Percentiles rank a stretch among this genome's conserved stretches.
These are phyloP conservation scores for Penicillium silybi DNA, from an alignment of 495 filamentous ascomycete species.

Conservation along the genomic window DNA sequence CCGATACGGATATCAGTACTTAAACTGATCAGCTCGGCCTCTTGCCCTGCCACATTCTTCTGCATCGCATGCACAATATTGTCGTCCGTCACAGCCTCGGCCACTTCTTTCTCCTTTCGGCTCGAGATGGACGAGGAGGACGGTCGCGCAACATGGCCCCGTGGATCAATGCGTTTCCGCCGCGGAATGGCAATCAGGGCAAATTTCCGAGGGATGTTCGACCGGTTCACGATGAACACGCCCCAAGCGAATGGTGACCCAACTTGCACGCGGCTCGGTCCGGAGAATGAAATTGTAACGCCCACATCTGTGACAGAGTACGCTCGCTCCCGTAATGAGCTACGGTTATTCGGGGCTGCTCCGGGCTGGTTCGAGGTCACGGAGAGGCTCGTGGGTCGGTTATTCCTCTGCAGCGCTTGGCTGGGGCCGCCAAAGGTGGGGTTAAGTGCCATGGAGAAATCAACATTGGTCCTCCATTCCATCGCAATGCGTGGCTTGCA, in stretches of 20 bases:
- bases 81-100: constrained; percentile 81
- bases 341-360: constrained; percentile 41
- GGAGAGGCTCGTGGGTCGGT: constrained; percentile 52
- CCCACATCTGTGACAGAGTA: constrained; percentile 57
- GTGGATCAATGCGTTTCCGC: constrained; percentile 62
- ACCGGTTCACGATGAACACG: constrained; percentile 85
- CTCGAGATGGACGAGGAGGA: constrained; percentile 43
- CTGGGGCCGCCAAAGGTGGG: constrained; percentile 61
- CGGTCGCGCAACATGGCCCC: constrained; percentile 51
- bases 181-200: constrained; percentile 76
- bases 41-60: constrained; percentile 64
- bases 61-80: constrained; percentile 81
- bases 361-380: constrained; percentile 25
- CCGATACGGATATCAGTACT: constrained; percentile 82
- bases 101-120: constrained; percentile 49
- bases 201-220: constrained; percentile 64
- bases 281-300: constrained; percentile 71
- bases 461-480: constrained; percentile 76
- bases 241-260: constrained; percentile 82
- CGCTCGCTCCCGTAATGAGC: constrained; percentile 50
- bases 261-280: constrained; percentile 56
- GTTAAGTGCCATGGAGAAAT: constrained; percentile 70
- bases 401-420: constrained; percentile 46
- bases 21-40: constrained; percentile 71
- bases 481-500: constrained; percentile 74